Evolutionary conservation across 805 yeast species (phyloP).

Genomic region (Hanseniaspora meyeri): DNA sequence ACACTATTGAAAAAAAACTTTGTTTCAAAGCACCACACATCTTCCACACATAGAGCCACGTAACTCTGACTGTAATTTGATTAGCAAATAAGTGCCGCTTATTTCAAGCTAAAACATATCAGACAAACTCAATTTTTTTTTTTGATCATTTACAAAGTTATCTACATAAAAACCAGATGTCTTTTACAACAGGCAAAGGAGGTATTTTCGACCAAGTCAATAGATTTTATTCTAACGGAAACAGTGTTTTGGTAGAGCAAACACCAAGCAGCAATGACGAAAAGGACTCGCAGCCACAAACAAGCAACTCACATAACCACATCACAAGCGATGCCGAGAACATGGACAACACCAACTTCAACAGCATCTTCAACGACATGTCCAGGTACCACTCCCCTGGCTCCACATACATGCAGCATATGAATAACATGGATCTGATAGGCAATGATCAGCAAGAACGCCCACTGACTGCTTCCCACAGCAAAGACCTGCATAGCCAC

Average conservation of each 20-base stretch:
- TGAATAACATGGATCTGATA: not conserved
- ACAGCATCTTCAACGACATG: not conserved
- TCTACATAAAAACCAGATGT: not conserved
- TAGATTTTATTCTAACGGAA: constrained; percentile 6
- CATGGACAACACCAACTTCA: not conserved
- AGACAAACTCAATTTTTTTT: too few relatives aligned
- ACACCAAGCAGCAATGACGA: not conserved
- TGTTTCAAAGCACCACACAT: too few relatives aligned
- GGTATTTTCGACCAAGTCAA: constrained; percentile 14
- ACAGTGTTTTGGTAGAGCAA: not conserved
- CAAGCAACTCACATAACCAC: not conserved
- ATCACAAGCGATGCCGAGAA: not conserved
- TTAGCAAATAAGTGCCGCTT: too few relatives aligned
- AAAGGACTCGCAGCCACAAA: too few relatives aligned
- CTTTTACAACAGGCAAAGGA: constrained; percentile 2
- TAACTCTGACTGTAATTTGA: too few relatives aligned
- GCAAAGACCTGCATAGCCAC: not conserved
- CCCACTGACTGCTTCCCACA: not conserved
- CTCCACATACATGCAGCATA: not conserved
- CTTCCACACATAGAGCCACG: too few relatives aligned
- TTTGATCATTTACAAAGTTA: too few relatives aligned
- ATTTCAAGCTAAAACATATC: too few relatives aligned
- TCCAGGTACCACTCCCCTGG: not conserved
- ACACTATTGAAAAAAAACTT: too few relatives aligned
- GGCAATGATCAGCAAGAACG: not conserved